Evolutionary conservation across 2,329 filamentous ascomycete species (phyloP), one percentile per base, ranked within the genome.

Genomic region (Amylocarpus encephaloides): DNA sequence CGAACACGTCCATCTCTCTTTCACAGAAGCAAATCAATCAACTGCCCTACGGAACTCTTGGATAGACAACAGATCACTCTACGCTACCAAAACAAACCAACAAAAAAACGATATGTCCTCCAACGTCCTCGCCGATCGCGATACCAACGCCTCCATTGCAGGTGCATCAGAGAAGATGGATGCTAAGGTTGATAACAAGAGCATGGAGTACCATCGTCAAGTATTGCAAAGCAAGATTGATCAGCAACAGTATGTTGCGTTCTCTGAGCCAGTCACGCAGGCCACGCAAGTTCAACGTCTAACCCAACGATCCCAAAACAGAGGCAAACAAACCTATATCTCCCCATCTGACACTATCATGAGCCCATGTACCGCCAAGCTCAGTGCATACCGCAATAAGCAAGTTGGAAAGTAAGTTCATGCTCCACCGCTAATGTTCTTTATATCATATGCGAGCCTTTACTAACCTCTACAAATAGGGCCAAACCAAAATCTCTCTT

Each of bases 311-410:
- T 62, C 58, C 10, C 3, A 29, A 41, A 15, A 12, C 42, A 67
- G 65, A 45, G 59, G 51, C 50, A 55, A 64, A 38, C 59, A 60
- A 56, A 57, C 61, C 35, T 92, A 91, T 70, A 75, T 91, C 67
- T 91, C 86, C 15, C 88, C 88, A 2, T 91, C 86, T n/a, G 88
- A 94, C 69, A 83, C 82, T 70, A 91, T 94, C 73, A 87, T 90
- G 83, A 90, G 85, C 62, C 88, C 88, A 33, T 90, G 87, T 69
- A 86, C 84, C 15, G 84, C 86, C 68, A 93, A 93, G 77, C 79
- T 93, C 62, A 85, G 78, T 56, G 84, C 85, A 36, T 81, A 91
- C 69, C 86, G 87, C 70, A 87, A 80, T 71, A 90, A 89, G 74
- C 84, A 88, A 64, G 83, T 83, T 55, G 78, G 78, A 71, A 92